A percentile compares a stretch with the other conserved stretches of the same genome.
Conservation (phyloP, 805 yeast species). For the Saccharomyces jurei region DNA sequence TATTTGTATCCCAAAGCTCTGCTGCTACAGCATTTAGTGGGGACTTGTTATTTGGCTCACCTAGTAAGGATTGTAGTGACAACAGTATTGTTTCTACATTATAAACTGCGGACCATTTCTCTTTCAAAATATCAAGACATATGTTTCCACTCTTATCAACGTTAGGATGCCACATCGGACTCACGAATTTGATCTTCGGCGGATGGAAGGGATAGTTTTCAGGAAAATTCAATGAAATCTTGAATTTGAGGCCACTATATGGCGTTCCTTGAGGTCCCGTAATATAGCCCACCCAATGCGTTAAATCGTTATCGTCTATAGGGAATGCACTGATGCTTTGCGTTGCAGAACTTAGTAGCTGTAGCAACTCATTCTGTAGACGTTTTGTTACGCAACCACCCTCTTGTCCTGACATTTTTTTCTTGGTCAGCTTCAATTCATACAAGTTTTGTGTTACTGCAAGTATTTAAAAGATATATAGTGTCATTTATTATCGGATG, state of each 20-base stretch:
- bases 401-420: slow-evolving; percentile 20
- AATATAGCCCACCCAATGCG: slow-evolving; percentile 50
- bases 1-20: slow-evolving; percentile 41
- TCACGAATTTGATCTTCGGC: slow-evolving; percentile 46
- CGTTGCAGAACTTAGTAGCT: slow-evolving; percentile 41
- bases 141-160: slow-evolving; percentile 58
- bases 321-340: slow-evolving; percentile 52
- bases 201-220: slow-evolving; percentile 50
- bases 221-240: slow-evolving; percentile 44
- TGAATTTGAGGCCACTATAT: slow-evolving; percentile 46
- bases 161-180: slow-evolving; percentile 62
- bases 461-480: neutral
- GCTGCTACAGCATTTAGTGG: slow-evolving; percentile 53
- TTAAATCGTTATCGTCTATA: slow-evolving; percentile 42
- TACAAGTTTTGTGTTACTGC: neutral
- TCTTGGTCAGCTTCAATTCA: neutral
- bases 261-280: slow-evolving; percentile 52
- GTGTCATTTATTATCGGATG: neutral
- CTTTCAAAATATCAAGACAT: slow-evolving; percentile 56
- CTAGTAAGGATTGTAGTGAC: slow-evolving; percentile 51
- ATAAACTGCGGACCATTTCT: slow-evolving; percentile 57
- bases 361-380: slow-evolving; percentile 44
- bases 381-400: slow-evolving; percentile 44
- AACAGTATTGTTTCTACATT: slow-evolving; percentile 53
- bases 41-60: slow-evolving; percentile 52